phyloP scores from a whole-genome alignment of 148 eudicot genomes.

The Hydrangea macrophylla region DNA sequence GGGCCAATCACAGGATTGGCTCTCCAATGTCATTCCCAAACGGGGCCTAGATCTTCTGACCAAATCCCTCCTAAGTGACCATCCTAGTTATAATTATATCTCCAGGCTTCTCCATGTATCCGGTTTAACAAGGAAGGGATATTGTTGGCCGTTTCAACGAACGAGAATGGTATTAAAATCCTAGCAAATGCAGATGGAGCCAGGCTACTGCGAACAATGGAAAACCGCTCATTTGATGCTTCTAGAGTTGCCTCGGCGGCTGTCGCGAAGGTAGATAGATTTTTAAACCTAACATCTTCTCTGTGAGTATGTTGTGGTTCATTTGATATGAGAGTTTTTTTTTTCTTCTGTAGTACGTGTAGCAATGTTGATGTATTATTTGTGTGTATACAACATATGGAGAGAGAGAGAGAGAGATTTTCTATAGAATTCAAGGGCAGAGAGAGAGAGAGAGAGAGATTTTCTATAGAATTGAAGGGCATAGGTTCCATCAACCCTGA shows the following conservation, averaged over 20 bases:
- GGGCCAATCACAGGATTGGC: too few relatives aligned
- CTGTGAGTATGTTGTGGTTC: neutral
- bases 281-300: slow-evolving; percentile 13
- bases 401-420: too few relatives aligned
- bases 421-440: too few relatives aligned
- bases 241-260: slow-evolving; percentile 58
- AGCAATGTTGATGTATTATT: too few relatives aligned
- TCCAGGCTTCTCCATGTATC: slow-evolving; percentile 81
- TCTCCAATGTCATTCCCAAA: too few relatives aligned
- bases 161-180: slow-evolving; percentile 80
- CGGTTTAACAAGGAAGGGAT: slow-evolving; percentile 88
- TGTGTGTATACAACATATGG: too few relatives aligned
- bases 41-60: neutral
- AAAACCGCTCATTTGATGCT: slow-evolving; percentile 65
- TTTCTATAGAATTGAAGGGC: too few relatives aligned
- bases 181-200: slow-evolving; percentile 75
- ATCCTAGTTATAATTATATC: slow-evolving; percentile 11
- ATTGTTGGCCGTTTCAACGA: slow-evolving; percentile 85
- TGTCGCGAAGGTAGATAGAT: slow-evolving; percentile 48
- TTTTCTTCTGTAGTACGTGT: too few relatives aligned
- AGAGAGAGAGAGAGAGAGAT: too few relatives aligned
- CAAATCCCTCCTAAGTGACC: slow-evolving; percentile 11
- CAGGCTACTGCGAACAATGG: slow-evolving; percentile 50
- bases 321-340: too few relatives aligned
- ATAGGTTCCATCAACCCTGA: too few relatives aligned